Evolutionary conservation across 495 filamentous ascomycete species (phyloP).

Genomic region (Aspergillus cavernicola): DNA sequence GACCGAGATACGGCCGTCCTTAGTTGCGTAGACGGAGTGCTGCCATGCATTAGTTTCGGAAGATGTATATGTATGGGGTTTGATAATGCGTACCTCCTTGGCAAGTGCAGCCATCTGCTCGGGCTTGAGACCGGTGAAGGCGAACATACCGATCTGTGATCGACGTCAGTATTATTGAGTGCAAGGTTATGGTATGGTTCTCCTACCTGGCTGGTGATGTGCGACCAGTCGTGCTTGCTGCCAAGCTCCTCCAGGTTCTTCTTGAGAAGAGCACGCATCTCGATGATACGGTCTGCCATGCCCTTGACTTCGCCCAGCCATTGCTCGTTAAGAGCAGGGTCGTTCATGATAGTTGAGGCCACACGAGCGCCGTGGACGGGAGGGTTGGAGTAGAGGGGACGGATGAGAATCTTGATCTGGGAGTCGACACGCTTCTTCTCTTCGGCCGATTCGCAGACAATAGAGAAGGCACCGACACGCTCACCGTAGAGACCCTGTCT

Average conservation of each 20-base stretch:
- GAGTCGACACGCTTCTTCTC: slow-evolving; percentile 97
- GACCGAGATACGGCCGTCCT: slow-evolving; percentile 95
- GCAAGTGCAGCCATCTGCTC: slow-evolving; percentile 91
- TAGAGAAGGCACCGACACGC: slow-evolving; percentile 94
- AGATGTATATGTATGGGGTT: neutral
- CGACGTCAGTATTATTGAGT: neutral
- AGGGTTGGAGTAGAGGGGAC: slow-evolving; percentile 97
- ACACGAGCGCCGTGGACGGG: slow-evolving; percentile 94
- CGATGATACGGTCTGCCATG: slow-evolving; percentile 99
- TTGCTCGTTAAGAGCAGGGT: slow-evolving; percentile 79
- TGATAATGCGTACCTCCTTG: slow-evolving; percentile 63
- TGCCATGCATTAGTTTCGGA: slow-evolving; percentile 25
- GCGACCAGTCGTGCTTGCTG: slow-evolving; percentile 94
- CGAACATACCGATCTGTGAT: slow-evolving; percentile 91
- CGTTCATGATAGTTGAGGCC: slow-evolving; percentile 88
- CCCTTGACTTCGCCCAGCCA: slow-evolving; percentile 97
- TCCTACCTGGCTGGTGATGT: slow-evolving; percentile 89
- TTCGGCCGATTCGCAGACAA: slow-evolving; percentile 76
- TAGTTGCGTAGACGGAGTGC: slow-evolving; percentile 97
- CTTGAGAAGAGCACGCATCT: slow-evolving; percentile 90
- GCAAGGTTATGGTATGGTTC: neutral
- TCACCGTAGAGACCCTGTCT: slow-evolving; percentile 89
- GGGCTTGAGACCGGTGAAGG: slow-evolving; percentile 89
- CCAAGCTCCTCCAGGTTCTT: slow-evolving; percentile 90
- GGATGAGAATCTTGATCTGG: slow-evolving; percentile 96